Evolutionary conservation across 345 rosid species (phyloP).

Genomic region (Camelina hispida): DNA sequence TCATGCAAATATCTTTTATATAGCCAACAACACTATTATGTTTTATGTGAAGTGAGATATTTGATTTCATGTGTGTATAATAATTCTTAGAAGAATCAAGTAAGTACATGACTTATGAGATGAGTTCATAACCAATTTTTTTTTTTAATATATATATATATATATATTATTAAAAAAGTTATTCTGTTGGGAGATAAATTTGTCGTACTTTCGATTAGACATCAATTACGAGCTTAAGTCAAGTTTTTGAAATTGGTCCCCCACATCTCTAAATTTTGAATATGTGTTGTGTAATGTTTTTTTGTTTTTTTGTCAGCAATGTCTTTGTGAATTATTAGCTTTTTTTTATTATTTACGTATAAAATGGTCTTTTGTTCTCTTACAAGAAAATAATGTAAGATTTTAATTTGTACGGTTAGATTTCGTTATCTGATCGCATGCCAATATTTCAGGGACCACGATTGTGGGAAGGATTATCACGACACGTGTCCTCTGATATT

Average conservation of each 20-base stretch:
- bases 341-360: background rate
- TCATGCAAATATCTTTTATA: no score
- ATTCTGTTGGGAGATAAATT: constrained; percentile 9
- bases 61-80: background rate
- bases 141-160: background rate
- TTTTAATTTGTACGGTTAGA: constrained; percentile 21
- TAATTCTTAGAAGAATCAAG: background rate
- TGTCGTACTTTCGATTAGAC: constrained; percentile 6
- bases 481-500: constrained; percentile 38
- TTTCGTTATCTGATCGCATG: constrained; percentile 41
- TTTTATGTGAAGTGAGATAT: background rate
- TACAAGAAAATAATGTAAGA: constrained; percentile 6
- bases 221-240: constrained; percentile 25
- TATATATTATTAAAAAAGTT: background rate
- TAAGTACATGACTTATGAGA: background rate
- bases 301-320: no score
- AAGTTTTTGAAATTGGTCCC: constrained; percentile 26
- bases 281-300: no score
- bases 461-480: background rate
- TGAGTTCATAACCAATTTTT: constrained; percentile 8
- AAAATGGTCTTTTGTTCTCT: background rate
- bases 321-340: background rate
- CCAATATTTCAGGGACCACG: constrained; percentile 36
- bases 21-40: no score
- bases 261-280: background rate